These are phyloP conservation scores for Populus ilicifolia DNA, from an alignment of 345 rosid genomes.

Conservation along the genomic window DNA sequence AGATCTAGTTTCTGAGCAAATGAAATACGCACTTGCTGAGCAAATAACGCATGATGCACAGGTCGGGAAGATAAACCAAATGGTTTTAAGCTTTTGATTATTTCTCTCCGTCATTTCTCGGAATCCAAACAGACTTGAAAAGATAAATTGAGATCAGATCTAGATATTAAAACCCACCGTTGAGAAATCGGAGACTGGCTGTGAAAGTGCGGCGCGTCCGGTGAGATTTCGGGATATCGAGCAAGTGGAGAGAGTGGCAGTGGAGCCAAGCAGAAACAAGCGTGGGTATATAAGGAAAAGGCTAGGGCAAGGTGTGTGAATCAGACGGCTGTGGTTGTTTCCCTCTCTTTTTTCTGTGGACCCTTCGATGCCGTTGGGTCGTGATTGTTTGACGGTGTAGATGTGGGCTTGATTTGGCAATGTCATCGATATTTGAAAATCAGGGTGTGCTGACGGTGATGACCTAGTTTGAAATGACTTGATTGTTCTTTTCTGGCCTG, in stretches of 20 bases:
- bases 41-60: background rate
- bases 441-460: constrained; percentile 6
- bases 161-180: background rate
- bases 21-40: background rate
- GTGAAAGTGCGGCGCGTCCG: background rate
- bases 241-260: background rate
- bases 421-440: constrained; percentile 13
- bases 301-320: constrained; percentile 13
- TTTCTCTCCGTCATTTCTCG: background rate
- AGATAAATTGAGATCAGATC: background rate
- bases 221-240: constrained; percentile 2
- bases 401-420: constrained; percentile 1
- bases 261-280: background rate
- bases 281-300: constrained; percentile 12
- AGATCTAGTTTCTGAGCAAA: background rate
- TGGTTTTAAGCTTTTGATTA: background rate
- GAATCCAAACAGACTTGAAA: background rate
- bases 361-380: constrained; percentile 29
- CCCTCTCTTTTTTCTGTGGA: constrained; percentile 19
- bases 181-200: background rate
- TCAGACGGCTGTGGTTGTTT: constrained; percentile 33
- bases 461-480: constrained; percentile 3
- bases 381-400: constrained; percentile 10
- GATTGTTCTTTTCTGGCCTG: background rate
- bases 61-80: background rate